Base-by-base conservation (phyloP, 306 rosid species). In the Prunus salicina region DNA sequence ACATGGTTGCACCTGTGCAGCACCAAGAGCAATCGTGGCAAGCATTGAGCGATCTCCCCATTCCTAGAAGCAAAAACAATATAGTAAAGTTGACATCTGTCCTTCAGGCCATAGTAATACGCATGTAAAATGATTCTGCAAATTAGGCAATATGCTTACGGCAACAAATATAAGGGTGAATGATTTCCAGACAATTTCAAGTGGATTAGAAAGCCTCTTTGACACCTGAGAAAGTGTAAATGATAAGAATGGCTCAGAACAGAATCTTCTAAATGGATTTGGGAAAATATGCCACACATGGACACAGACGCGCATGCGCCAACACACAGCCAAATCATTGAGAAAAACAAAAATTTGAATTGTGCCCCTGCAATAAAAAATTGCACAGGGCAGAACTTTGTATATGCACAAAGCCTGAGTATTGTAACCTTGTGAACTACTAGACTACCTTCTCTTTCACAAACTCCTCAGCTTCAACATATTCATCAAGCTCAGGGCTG, bases 1-100 rank as follows among this genome's bases (percentile, higher is more conserved):
- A 47, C 49, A 79, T 82, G 80, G 71, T 71, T 52, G 64, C 64
- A 96, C 99, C 99, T 92, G 98, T 45, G 97, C 99, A 77, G 98
- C 99, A 47, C 90, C 93, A 0, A 96, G 98, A 12, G 99, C 99
- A 32, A 96, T 92, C 57, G 97, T 96, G 41, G 97, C 99, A 79
- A 96, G 99, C 99, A 96, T 92, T 34, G 98, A 96, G 41, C 97
- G 98, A 81, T 96, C 99, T 55, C 99, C 98, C 98, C 99, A 96
- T 92, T 96, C 99, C 99, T 96, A 85, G 72, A 71, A 76, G 49
- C 57, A 88, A 89, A 73, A 43, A 38, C 76, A 81, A 53, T 20
- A 16, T 67, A 27, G 19, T 45, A 30, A 70, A 64, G 50, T 80
- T 34, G 77, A 69, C 73, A 69, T 56, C 49, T 43, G 64, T 53